Evolutionary conservation across 2,329 filamentous ascomycete genomes (phyloP).

Genomic region (Trichoderma cornu-damae): DNA sequence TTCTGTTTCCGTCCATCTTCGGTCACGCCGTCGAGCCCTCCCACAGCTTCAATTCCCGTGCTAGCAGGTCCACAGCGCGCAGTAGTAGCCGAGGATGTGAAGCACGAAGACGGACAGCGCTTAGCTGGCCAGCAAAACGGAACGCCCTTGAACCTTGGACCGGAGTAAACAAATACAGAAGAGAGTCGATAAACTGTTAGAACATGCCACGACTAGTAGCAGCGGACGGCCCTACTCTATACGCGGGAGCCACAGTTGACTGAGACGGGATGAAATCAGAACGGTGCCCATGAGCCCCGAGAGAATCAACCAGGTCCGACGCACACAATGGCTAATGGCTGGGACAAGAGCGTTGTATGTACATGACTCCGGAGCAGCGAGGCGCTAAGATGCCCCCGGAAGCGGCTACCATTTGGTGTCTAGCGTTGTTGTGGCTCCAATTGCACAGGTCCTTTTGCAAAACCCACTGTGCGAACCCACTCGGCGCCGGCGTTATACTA

Average conservation of each 20-base stretch:
- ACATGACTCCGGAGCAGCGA: constrained; percentile 17
- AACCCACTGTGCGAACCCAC: constrained; percentile 21
- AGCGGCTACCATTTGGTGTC: constrained; percentile 21
- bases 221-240: constrained; percentile 6
- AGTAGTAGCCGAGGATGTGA: constrained; percentile 14
- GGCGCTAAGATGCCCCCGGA: constrained; percentile 18
- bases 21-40: constrained; percentile 8
- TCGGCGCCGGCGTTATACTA: constrained; percentile 12
- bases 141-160: neutral
- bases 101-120: constrained; percentile 9
- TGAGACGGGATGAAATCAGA: constrained; percentile 9
- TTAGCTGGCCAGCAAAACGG: neutral
- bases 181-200: neutral
- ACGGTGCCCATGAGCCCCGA: neutral
- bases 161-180: neutral
- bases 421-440: constrained; percentile 22
- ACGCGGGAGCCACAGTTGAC: constrained; percentile 1
- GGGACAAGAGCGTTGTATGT: constrained; percentile 1
- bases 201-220: no score
- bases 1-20: constrained; percentile 6
- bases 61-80: constrained; percentile 12
- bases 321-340: no score
- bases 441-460: constrained; percentile 26
- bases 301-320: neutral
- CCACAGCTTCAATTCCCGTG: neutral